Evolutionary conservation across 1,139 yeast genomes (phyloP).

Genomic region (Nematodospora anomalae): DNA sequence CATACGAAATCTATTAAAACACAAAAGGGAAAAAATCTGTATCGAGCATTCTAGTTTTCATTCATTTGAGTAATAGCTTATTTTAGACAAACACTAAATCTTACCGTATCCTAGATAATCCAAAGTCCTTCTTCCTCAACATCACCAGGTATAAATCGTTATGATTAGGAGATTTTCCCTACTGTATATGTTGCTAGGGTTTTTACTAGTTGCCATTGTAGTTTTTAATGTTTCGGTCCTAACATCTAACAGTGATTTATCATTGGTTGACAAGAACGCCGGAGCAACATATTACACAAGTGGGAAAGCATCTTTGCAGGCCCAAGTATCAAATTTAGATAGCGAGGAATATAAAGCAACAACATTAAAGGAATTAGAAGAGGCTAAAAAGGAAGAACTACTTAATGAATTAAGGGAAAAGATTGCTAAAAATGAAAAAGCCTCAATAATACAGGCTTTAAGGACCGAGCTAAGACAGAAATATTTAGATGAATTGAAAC

Average conservation of each 20-base stretch:
- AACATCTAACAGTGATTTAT: slow-evolving; percentile 4
- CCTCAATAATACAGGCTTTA: slow-evolving; percentile 11
- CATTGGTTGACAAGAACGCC: not conserved
- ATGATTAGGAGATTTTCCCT: slow-evolving; percentile 13
- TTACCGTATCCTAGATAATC: too few species aligned
- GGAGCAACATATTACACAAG: slow-evolving; percentile 14
- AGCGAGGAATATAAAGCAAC: slow-evolving; percentile 10
- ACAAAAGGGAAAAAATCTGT: too few species aligned
- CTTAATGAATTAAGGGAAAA: slow-evolving; percentile 12
- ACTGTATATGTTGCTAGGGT: slow-evolving; percentile 13
- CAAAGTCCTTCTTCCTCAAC: too few species aligned
- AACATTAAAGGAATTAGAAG: slow-evolving; percentile 16
- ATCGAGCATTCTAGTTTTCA: too few species aligned
- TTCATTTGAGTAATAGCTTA: too few species aligned
- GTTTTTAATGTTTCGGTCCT: slow-evolving; percentile 14
- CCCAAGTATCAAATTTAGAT: slow-evolving; percentile 14
- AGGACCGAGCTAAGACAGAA: slow-evolving; percentile 13
- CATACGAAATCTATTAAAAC: too few species aligned
- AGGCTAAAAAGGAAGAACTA: slow-evolving; percentile 14
- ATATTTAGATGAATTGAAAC: slow-evolving; percentile 17
- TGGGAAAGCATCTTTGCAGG: slow-evolving; percentile 11
- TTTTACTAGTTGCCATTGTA: slow-evolving; percentile 9
- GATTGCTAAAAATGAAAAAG: slow-evolving; percentile 11
- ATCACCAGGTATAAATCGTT: too few species aligned
- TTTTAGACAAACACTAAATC: too few species aligned